Evolutionary conservation across 768 basidiomycete species (phyloP).

Genomic region (Scleroderma citrinum): DNA sequence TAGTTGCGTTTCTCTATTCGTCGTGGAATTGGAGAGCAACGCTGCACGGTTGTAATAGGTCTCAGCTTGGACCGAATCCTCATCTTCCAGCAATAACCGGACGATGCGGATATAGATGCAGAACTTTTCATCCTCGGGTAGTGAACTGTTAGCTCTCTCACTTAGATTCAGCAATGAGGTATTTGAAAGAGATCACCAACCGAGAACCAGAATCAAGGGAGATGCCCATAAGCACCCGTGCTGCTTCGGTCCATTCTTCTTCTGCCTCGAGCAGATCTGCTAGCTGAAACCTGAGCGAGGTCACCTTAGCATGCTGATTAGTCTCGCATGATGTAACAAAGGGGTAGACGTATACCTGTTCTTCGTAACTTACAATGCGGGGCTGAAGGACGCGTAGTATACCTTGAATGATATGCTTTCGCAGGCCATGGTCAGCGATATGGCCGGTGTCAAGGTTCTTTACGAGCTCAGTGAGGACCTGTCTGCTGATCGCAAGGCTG

Average conservation of each 20-base stretch:
- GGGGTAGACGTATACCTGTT: conserved; percentile 64
- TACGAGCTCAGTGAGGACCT: conserved; percentile 82
- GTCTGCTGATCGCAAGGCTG: conserved; percentile 83
- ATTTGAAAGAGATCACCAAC: conserved; percentile 35
- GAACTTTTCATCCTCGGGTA: conserved; percentile 82
- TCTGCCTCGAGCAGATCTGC: conserved; percentile 84
- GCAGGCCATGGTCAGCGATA: conserved; percentile 48
- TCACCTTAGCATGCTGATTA: conserved; percentile 48
- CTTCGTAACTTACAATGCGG: conserved; percentile 87
- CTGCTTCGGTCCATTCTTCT: conserved; percentile 93
- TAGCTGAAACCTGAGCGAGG: conserved; percentile 79
- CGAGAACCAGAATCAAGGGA: conserved; percentile 86
- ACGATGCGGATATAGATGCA: conserved; percentile 91
- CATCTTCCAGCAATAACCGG: conserved; percentile 89
- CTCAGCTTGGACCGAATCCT: conserved; percentile 96
- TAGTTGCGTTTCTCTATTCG: conserved; percentile 73
- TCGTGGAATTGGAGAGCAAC: conserved; percentile 74
- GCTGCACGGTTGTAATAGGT: conserved; percentile 97
- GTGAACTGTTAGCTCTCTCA: conserved; percentile 33
- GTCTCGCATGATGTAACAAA: conserved; percentile 5
- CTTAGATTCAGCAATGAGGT: conserved; percentile 4
- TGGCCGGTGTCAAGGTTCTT: conserved; percentile 53
- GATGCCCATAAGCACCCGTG: conserved; percentile 86
- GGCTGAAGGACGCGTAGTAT: conserved; percentile 67
- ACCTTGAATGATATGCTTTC: conserved; percentile 71